phyloP scores from a whole-genome alignment of 305 asterid genomes.

The Fraxinus latifolia region DNA sequence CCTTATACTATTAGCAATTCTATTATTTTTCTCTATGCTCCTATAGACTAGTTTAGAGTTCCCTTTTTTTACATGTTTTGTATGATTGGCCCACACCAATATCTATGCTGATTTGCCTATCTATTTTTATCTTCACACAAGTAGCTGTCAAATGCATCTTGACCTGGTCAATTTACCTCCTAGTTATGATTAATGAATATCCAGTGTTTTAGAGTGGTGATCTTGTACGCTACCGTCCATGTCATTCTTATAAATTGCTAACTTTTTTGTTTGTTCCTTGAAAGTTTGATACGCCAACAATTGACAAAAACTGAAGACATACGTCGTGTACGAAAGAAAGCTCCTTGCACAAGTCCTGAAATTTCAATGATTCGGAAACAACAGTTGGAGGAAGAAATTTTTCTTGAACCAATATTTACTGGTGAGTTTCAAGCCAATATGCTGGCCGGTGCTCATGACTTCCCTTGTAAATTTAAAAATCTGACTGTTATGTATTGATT shows the following conservation, averaged over 20 bases:
- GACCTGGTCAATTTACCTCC: not conserved
- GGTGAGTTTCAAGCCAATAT: constrained; percentile 50
- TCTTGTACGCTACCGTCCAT: constrained; percentile 5
- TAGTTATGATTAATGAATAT: not conserved
- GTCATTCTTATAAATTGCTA: constrained; percentile 19
- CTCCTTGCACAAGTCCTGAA: constrained; percentile 87
- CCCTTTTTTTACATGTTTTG: not conserved
- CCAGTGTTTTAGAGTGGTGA: constrained; percentile 9
- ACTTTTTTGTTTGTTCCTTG: constrained; percentile 28
- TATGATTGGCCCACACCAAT: not conserved
- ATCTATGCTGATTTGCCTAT: not conserved
- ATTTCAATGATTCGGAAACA: constrained; percentile 68
- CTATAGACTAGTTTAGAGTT: not conserved
- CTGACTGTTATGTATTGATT: not conserved
- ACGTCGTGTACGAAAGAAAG: constrained; percentile 91
- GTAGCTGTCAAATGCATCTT: not conserved
- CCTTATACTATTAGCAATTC: not conserved
- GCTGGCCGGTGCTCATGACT: constrained; percentile 2
- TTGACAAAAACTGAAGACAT: constrained; percentile 76
- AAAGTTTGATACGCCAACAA: constrained; percentile 80
- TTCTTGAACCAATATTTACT: constrained; percentile 52
- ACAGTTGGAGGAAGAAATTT: constrained; percentile 65
- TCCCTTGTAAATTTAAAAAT: not conserved
- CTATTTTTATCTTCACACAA: not conserved
- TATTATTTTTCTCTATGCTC: not conserved